Base-by-base conservation (phyloP, 306 rosid species). In the Acmispon strigosus region DNA sequence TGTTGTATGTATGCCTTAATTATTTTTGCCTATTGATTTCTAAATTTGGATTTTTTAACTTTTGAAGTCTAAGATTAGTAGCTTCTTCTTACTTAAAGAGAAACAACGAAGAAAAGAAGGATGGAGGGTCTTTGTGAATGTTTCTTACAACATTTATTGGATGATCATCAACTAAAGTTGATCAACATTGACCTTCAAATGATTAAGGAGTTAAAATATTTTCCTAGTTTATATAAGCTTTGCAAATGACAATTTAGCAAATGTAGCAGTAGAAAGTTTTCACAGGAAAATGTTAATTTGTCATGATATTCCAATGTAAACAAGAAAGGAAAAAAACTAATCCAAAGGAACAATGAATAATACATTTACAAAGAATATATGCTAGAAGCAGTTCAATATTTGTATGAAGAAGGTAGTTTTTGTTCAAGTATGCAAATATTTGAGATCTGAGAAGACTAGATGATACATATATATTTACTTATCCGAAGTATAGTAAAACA, bases 81-180 rank as follows among this genome's bases (percentile, higher is more conserved):
- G 6, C 37, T 32, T 56, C 16, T 29, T 52, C 15, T 5, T 45
- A 14, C 63, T 64, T 7, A 51, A 24, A 66, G 72, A 42, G 36
- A 17, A 29, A 51, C 5, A 13, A 29, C 10, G 42, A 39, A 29
- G 24, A 67, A 54, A 18, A 7, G 24, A 52, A 9, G 36, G 44
- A 19, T 7, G 39, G 4, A 12, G 5, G 17, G 19, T 62, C 43
- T 62, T 18, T 34, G 36, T 41, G 22, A 56, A 63, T 41, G 72
- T 27, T 45, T 54, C 49, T 60, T 18, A 43, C 5, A 37, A 67
- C 59, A 37, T 58, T 37, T 36, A 22, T 76, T 76, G 45, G 42
- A 22, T 48, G 62, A 66, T 75, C 62, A 34, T 66, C 14, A 48
- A 66, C 54, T 75, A 18, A 69, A 19, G 74, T 53, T 47, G 47